Conservation (phyloP, 345 rosid genomes). For the Arabis alpina region DNA sequence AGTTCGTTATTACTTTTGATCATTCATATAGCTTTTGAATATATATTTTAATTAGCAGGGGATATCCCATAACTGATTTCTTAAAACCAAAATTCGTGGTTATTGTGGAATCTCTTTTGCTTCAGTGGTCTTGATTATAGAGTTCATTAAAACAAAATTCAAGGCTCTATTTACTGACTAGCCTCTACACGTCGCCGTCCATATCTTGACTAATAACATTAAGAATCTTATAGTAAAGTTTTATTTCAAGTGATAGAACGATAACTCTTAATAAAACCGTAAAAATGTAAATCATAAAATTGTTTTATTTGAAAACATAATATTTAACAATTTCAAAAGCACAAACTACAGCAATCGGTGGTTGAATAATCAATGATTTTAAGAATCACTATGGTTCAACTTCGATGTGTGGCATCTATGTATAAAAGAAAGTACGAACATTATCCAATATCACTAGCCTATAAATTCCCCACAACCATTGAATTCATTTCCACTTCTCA, state of each 20-base stretch:
- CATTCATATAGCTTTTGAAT: not conserved
- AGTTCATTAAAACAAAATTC: not conserved
- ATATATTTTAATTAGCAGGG: no score
- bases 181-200: not conserved
- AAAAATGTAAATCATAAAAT: not conserved
- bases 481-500: slow-evolving; percentile 23
- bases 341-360: not conserved
- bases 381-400: slow-evolving; percentile 5
- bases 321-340: not conserved
- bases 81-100: no score
- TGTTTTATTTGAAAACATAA: not conserved
- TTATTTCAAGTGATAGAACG: not conserved
- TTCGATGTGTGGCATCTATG: slow-evolving; percentile 14
- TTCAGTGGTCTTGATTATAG: no score
- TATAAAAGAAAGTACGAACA: slow-evolving; percentile 24
- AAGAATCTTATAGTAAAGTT: not conserved
- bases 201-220: not conserved
- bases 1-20: slow-evolving; percentile 4
- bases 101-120: no score
- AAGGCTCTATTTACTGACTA: not conserved
- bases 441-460: slow-evolving; percentile 30
- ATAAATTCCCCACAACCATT: slow-evolving; percentile 33
- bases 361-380: slow-evolving; percentile 27
- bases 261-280: not conserved
- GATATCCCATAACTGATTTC: no score